phyloP scores from a whole-genome alignment of 1,284 basidiomycete genomes.

The Microbotryum intermedium region DNA sequence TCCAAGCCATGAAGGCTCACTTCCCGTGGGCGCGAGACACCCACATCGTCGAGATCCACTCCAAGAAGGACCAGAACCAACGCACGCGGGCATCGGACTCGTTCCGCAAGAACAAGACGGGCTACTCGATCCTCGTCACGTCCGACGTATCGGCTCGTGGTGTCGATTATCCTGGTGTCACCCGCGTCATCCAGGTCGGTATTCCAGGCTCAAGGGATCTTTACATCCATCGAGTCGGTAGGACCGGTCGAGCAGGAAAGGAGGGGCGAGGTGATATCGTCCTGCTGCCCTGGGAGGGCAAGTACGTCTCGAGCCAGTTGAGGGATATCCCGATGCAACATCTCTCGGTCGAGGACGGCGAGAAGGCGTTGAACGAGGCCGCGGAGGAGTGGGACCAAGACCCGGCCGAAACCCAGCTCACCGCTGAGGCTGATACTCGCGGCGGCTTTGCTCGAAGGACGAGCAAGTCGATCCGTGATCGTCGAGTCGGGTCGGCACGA shows the following conservation, averaged over 20 bases:
- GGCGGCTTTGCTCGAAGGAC: slow-evolving; percentile 1
- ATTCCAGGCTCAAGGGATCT: slow-evolving; percentile 61
- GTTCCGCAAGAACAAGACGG: slow-evolving; percentile 58
- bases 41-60: slow-evolving; percentile 75
- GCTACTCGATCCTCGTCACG: slow-evolving; percentile 40
- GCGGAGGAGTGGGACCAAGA: slow-evolving; percentile 49
- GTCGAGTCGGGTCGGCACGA: background rate
- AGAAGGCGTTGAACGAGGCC: slow-evolving; percentile 48
- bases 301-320: slow-evolving; percentile 60
- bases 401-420: slow-evolving; percentile 37
- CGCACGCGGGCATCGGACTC: slow-evolving; percentile 57
- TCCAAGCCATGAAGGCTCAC: slow-evolving; percentile 42
- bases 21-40: slow-evolving; percentile 47
- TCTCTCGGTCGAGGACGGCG: slow-evolving; percentile 49
- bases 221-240: slow-evolving; percentile 86
- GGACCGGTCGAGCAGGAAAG: slow-evolving; percentile 71
- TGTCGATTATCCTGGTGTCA: slow-evolving; percentile 59
- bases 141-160: slow-evolving; percentile 44
- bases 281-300: slow-evolving; percentile 70
- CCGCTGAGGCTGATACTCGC: slow-evolving; percentile 1
- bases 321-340: slow-evolving; percentile 62
- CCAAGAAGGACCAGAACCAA: slow-evolving; percentile 58
- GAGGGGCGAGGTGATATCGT: slow-evolving; percentile 80
- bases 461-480: slow-evolving; percentile 1
- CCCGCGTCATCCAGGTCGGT: slow-evolving; percentile 87